Evolutionary conservation across 1,284 basidiomycete species (phyloP).

Genomic region (Athelia sp.): DNA sequence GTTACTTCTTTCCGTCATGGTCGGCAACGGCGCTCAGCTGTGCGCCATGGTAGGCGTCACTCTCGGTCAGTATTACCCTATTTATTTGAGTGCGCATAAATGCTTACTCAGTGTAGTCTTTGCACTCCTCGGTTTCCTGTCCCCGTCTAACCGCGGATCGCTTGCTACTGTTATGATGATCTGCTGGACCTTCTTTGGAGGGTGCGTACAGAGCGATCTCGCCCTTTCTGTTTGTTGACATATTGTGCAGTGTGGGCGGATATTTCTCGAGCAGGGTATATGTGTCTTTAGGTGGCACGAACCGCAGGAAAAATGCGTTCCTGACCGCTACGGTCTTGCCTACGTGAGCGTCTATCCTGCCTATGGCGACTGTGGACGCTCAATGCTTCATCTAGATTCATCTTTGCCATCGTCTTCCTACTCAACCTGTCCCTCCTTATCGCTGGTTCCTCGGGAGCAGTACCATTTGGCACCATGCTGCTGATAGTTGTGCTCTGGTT

Average conservation of each 20-base stretch:
- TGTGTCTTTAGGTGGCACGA: constrained; percentile 75
- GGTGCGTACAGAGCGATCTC: constrained; percentile 33
- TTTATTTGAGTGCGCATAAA: background rate
- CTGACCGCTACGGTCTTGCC: constrained; percentile 87
- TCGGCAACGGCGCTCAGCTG: constrained; percentile 90
- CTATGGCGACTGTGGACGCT: background rate
- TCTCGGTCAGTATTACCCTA: constrained; percentile 47
- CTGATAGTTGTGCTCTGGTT: constrained; percentile 94
- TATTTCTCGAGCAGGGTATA: constrained; percentile 88
- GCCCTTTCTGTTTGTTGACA: background rate
- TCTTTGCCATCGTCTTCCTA: constrained; percentile 81
- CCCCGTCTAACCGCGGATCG: constrained; percentile 92
- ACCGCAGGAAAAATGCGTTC: constrained; percentile 82
- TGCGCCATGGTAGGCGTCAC: constrained; percentile 89
- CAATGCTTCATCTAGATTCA: constrained; percentile 43
- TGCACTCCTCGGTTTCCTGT: constrained; percentile 95
- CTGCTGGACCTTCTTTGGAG: constrained; percentile 92
- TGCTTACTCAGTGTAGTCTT: constrained; percentile 54
- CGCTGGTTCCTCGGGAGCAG: constrained; percentile 89
- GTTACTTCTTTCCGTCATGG: constrained; percentile 79
- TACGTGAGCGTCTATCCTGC: constrained; percentile 42
- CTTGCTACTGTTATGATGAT: constrained; percentile 96
- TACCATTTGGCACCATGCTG: constrained; percentile 93
- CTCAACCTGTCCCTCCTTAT: constrained; percentile 85
- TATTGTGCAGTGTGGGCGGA: constrained; percentile 66